Evolutionary conservation across 768 basidiomycete genomes (phyloP).

Genomic region (Podaxis rugospora): DNA sequence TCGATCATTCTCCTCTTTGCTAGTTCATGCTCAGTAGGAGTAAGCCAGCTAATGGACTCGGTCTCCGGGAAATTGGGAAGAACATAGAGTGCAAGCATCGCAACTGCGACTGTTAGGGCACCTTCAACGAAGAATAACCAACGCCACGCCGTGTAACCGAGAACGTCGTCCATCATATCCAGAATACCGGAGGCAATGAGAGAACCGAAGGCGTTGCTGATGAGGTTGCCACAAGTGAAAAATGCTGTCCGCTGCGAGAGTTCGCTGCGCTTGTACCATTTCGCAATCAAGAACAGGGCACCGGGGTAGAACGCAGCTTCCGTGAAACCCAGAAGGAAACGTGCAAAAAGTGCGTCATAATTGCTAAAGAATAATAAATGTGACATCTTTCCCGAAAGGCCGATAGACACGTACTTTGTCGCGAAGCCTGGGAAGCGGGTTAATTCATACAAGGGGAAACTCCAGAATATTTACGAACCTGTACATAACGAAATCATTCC

Average conservation of each 20-base stretch:
- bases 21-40: slow-evolving; percentile 49
- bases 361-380: slow-evolving; percentile 37
- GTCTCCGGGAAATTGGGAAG: slow-evolving; percentile 73
- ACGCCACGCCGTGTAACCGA: slow-evolving; percentile 71
- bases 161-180: slow-evolving; percentile 61
- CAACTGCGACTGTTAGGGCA: slow-evolving; percentile 44
- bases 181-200: slow-evolving; percentile 76
- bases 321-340: slow-evolving; percentile 75
- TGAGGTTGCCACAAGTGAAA: slow-evolving; percentile 67
- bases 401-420: slow-evolving; percentile 24
- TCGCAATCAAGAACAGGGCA: slow-evolving; percentile 57
- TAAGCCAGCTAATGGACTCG: slow-evolving; percentile 46
- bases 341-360: slow-evolving; percentile 53
- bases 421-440: slow-evolving; percentile 30
- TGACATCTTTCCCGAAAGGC: background rate
- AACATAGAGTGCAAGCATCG: slow-evolving; percentile 51
- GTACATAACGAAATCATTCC: slow-evolving; percentile 49
- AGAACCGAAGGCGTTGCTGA: slow-evolving; percentile 80
- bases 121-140: slow-evolving; percentile 77
- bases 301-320: slow-evolving; percentile 72
- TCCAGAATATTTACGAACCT: slow-evolving; percentile 26
- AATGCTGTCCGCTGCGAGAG: slow-evolving; percentile 66
- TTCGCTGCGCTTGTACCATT: slow-evolving; percentile 73
- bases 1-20: slow-evolving; percentile 61
- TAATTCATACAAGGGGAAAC: background rate